These are phyloP conservation scores for Metschnikowia picachoensis DNA, from an alignment of 805 yeast genomes.

Conservation along the genomic window DNA sequence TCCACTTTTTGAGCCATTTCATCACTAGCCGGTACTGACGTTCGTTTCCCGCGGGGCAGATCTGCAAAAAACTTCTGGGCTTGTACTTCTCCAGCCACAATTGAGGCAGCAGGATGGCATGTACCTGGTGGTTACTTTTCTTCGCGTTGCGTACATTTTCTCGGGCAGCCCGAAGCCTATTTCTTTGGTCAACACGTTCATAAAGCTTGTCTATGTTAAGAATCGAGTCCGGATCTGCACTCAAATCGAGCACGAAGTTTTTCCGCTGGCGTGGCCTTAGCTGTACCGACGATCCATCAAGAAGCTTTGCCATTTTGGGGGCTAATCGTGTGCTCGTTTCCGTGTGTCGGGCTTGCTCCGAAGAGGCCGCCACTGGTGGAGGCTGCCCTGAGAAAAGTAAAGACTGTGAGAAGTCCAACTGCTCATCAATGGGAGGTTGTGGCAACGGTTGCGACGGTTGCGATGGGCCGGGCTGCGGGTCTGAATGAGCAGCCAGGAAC, in stretches of 20 bases:
- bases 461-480: not conserved
- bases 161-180: constrained; percentile 9
- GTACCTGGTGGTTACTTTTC: not conserved
- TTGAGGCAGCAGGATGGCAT: constrained; percentile 3
- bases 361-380: not conserved
- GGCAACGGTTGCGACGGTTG: not conserved
- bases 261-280: constrained; percentile 12
- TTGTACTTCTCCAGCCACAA: constrained; percentile 41
- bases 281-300: constrained; percentile 11
- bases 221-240: constrained; percentile 12
- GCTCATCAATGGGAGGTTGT: too few relatives aligned
- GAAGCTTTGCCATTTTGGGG: constrained; percentile 10
- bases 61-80: constrained; percentile 31
- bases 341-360: too few relatives aligned
- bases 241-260: not conserved
- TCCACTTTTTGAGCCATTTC: constrained; percentile 41
- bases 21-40: constrained; percentile 34
- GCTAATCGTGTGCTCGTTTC: too few relatives aligned
- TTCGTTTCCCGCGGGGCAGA: constrained; percentile 45
- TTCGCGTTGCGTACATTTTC: not conserved
- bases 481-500: constrained; percentile 3
- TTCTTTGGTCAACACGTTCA: constrained; percentile 14
- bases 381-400: constrained; percentile 1
- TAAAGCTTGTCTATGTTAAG: constrained; percentile 16
- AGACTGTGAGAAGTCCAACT: constrained; percentile 3